These are phyloP conservation scores for Salvia splendens DNA, from an alignment of 257 asterid genomes.

Conservation along the genomic window DNA sequence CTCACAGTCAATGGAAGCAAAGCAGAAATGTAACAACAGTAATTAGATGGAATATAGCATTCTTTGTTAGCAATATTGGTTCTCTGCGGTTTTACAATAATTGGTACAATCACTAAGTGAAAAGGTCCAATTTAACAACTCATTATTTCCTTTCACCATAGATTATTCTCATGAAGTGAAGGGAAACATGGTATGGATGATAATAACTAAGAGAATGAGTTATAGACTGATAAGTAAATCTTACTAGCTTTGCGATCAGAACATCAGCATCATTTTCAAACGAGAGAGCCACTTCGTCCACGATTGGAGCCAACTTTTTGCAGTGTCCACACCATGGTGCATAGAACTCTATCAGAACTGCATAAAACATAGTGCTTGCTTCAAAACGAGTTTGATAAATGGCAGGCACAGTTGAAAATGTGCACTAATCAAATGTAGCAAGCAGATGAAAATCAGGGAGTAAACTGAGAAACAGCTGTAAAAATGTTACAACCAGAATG, in stretches of 20 bases:
- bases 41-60: too few relatives aligned
- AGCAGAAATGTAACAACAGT: too few relatives aligned
- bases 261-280: slow-evolving; percentile 68
- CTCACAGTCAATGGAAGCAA: too few relatives aligned
- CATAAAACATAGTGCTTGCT: slow-evolving; percentile 18
- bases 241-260: slow-evolving; percentile 78
- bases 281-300: slow-evolving; percentile 87
- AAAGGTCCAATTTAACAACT: neutral
- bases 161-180: slow-evolving; percentile 14
- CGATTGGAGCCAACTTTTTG: slow-evolving; percentile 83
- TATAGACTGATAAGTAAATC: slow-evolving; percentile 24
- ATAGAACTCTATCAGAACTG: slow-evolving; percentile 81
- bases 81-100: too few relatives aligned
- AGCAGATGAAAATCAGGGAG: neutral
- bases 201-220: neutral
- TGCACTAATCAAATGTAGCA: neutral
- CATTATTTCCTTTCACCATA: neutral
- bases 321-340: slow-evolving; percentile 99
- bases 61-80: too few relatives aligned
- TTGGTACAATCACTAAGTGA: neutral
- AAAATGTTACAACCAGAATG: neutral
- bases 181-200: neutral
- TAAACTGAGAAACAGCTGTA: slow-evolving; percentile 1
- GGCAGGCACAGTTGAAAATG: slow-evolving; percentile 7
- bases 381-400: slow-evolving; percentile 23